Evolutionary conservation across 305 asterid species (phyloP), one percentile per base, ranked within the genome.

Genomic region (Solanum hybrid): DNA sequence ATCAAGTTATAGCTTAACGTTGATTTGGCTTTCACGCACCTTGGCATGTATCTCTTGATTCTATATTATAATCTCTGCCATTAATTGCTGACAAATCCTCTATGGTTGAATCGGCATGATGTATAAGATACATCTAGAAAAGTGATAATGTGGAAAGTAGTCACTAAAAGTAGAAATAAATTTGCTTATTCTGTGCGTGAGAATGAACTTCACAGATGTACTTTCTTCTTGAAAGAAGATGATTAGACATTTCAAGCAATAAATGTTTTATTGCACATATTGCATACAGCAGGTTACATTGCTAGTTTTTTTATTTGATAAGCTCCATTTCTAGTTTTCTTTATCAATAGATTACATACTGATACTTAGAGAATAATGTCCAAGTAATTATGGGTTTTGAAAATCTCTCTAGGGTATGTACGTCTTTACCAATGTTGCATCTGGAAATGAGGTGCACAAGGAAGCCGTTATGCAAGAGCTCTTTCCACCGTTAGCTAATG

Each of bases 361-460:
- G 88, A 85, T 32, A 12, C n/a, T 56, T 22, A 4, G 24, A 7
- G 88, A 51, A 84, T 56, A 32, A 32, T 85, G 76, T 51, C 32
- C 46, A 85, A 56, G 42, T 85, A 60, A 85, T 56, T 20, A 85
- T 56, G 88, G 31, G n/a, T 32, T 51, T 32, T 56, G 88, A 85
- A 56, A 14, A 56, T 84, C 42, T 84, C 42, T 81, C 17, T 92
- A 97, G 99, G 98, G 94, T 69, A 94, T 96, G 99, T 95, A 94
- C 90, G 88, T 95, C 79, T 95, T 97, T 37, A 89, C 93, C 93
- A 97, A 97, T 73, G 93, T 96, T 91, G 96, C 98, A 89, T 97
- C 99, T 85, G 99, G 99, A 76, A 94, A 92, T 89, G 99, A 94
- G 93, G 91, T 90, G 91, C 99, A 96, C 91, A 96, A 96, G 94